phyloP scores from a whole-genome alignment of 1,284 basidiomycete species.

The Caloboletus inedulis region DNA sequence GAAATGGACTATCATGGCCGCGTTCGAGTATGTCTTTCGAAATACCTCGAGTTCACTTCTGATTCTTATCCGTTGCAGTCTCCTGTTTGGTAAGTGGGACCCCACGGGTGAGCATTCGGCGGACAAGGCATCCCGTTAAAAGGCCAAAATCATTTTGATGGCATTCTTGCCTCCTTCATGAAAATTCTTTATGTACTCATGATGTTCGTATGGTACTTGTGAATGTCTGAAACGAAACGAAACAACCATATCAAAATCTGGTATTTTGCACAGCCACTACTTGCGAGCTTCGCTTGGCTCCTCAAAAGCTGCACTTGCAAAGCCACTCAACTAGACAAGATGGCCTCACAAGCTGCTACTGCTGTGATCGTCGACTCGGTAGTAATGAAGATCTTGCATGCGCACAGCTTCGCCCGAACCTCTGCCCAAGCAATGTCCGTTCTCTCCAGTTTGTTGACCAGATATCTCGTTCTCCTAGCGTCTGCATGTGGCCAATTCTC shows the following conservation, averaged over 20 bases:
- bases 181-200: neutral
- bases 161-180: neutral
- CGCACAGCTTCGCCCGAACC: slow-evolving; percentile 68
- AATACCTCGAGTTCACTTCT: neutral
- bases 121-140: slow-evolving; percentile 15
- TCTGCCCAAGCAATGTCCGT: slow-evolving; percentile 66
- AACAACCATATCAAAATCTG: too few relatives aligned
- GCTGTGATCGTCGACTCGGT: slow-evolving; percentile 55
- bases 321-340: slow-evolving; percentile 1
- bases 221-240: neutral
- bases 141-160: neutral
- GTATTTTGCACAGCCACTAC: slow-evolving; percentile 14
- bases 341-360: slow-evolving; percentile 27
- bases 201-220: neutral
- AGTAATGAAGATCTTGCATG: slow-evolving; percentile 66
- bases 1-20: slow-evolving; percentile 92
- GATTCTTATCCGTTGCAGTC: slow-evolving; percentile 29
- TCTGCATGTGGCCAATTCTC: slow-evolving; percentile 67
- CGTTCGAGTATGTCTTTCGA: slow-evolving; percentile 67
- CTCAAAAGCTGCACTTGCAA: too few relatives aligned
- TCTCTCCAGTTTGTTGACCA: slow-evolving; percentile 67
- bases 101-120: slow-evolving; percentile 21
- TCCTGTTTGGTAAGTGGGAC: slow-evolving; percentile 52
- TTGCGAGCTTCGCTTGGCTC: neutral
- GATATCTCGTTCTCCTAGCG: slow-evolving; percentile 63